Conservation (phyloP, 306 rosid species). For the Cajanus cajan region DNA sequence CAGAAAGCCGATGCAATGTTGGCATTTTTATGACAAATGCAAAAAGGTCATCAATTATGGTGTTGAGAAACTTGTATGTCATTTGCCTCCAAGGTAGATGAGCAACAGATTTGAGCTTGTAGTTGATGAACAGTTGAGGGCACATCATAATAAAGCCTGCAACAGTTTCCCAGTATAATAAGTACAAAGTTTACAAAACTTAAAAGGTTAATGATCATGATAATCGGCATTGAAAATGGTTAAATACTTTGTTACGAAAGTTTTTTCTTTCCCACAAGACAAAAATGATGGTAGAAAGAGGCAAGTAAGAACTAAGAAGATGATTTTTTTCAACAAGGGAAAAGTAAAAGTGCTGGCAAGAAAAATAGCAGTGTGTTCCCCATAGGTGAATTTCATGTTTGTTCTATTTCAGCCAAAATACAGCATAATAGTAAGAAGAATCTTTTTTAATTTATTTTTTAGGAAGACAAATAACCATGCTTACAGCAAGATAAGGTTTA, state of each 20-base stretch:
- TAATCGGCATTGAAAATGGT: not conserved
- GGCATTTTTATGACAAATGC: constrained; percentile 99
- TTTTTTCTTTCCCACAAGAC: not conserved
- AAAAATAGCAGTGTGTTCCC: not conserved
- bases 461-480: not conserved
- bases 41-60: constrained; percentile 95
- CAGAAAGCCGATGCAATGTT: constrained; percentile 88
- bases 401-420: not conserved
- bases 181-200: constrained; percentile 13
- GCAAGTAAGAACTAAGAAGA: not conserved
- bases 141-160: constrained; percentile 99
- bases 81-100: constrained; percentile 99
- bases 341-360: not conserved
- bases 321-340: not conserved
- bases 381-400: not conserved
- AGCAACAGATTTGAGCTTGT: constrained; percentile 98
- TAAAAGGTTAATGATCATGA: not conserved
- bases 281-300: not conserved
- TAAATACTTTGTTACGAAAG: not conserved
- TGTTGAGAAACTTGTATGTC: constrained; percentile 99
- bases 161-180: constrained; percentile 27
- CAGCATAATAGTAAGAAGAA: not conserved
- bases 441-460: not conserved
- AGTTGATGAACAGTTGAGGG: constrained; percentile 95
- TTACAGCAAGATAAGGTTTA: not conserved